Evolutionary conservation across 1,284 basidiomycete species (phyloP), one percentile per base, ranked within the genome.

Genomic region (Cutaneotrichosporon sp.): DNA sequence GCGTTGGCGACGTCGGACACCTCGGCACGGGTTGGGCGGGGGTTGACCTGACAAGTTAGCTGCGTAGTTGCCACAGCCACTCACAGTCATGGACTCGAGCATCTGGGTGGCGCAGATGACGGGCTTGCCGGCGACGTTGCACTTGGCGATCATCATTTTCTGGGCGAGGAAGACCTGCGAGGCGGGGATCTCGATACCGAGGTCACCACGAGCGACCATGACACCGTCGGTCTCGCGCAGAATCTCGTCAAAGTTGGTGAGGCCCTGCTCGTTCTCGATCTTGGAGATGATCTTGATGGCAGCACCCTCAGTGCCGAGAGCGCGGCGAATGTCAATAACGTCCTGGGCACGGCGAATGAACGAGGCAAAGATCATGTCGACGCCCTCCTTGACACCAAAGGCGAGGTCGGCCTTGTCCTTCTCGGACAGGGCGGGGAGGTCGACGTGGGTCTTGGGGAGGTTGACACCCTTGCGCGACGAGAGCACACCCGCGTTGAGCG

Each of bases 111-210:
- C 96, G 66, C 96, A 96, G 71, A 99, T 98, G 69, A 90, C 89
- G 49, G 96, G 93, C 81, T 99, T 97, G 68, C 92, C 92, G 51
- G 83, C 85, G 66, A 92, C 86, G 80, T 94, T 96, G 80, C 91
- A 96, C 80, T 97, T 97, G 60, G 92, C 84, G 66, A 97, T 97
- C 91, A 97, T 97, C 93, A 97, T 97, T 80, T 97, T 97, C 76
- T 97, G 93, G 20, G 93, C 93, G 70, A 96, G 81, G 81, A 97
- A 97, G 46, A 97, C 93, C 73, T 97, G 93, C 68, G 86, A 89
- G 42, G 93, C 92, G 22, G 96, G 96, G 65, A 97, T 97, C 78
- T 97, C 93, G 67, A 97, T 97, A 77, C 93, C 93, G 51, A 97
- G 82, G 74, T 97, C 93, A 77, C 93, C 92, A 79, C 93, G 90